Base-by-base conservation (phyloP, 768 basidiomycete genomes). In the Stropharia rugosoannulata region DNA sequence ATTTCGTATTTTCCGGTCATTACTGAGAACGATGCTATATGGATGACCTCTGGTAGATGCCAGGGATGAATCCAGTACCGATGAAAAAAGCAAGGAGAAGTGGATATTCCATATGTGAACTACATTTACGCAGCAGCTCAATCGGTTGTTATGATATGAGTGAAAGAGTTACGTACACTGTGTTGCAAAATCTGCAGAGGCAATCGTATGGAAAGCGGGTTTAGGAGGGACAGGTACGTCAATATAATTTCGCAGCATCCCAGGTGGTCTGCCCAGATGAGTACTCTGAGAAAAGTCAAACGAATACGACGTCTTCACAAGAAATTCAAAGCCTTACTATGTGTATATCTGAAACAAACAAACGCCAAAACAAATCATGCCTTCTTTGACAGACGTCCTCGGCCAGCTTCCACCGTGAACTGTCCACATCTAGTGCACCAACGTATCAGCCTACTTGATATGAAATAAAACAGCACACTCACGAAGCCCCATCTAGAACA, bases 291-390 rank as follows among this genome's bases (percentile, higher is more conserved):
- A 44, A 8, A 10, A 53, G 35, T 16, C 10, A 16, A 18, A 12
- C 5, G 7, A 18, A 12, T 3, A 5, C 16, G 19, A 22, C 42
- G 2, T 16, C 13, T 10, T 3, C 25, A 11, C 49, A 44, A 40
- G 19, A 10, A 10, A 10, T 27, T 35, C 45, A 25, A 51, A 13
- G 29, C 59, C 71, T 45, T 61, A 90, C 89, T 38, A 80, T 68
- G 77, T 81, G 82, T 0, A 84, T 83, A 61, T 90, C 89, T 27
- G 80, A 64, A 22, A 73, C 60, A 62, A 86, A 89, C n/a, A 89
- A 66, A 46, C 85, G 81, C 86, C 87, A 91, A 64, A 89, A 89
- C 10, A 86, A 70, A 18, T 73, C 73, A 51, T 74, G 78, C 15
- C 88, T 80, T 52, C 75, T 72, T 55, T 83, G 73, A 15, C 72